phyloP scores from a whole-genome alignment of 1,284 basidiomycete genomes.

The Boletus albobrunnescens region DNA sequence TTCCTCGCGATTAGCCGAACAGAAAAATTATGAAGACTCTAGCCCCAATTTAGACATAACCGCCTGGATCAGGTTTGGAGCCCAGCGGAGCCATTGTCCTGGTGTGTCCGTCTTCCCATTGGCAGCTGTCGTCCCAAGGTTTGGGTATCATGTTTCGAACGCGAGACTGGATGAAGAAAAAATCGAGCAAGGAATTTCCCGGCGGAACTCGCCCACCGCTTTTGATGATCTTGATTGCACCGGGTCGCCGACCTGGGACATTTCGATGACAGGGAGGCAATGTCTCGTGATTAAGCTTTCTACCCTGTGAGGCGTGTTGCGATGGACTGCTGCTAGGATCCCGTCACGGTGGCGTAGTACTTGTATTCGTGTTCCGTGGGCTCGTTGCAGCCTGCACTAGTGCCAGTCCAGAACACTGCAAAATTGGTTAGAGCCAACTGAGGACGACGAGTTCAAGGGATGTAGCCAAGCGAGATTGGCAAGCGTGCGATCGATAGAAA shows the following conservation, averaged over 20 bases:
- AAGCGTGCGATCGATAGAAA: slow-evolving; percentile 3
- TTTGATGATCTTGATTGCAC: not conserved
- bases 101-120: not conserved
- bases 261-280: too few species aligned
- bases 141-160: not conserved
- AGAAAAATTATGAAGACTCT: too few species aligned
- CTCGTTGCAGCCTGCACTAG: too few species aligned
- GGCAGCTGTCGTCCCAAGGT: not conserved
- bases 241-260: not conserved
- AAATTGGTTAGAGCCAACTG: too few species aligned
- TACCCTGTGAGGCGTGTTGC: slow-evolving; percentile 1
- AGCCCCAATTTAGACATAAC: too few species aligned
- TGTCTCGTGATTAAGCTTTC: not conserved
- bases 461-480: too few species aligned
- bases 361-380: too few species aligned
- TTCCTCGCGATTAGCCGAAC: too few species aligned
- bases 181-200: not conserved
- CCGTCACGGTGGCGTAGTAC: too few species aligned
- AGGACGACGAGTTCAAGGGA: too few species aligned
- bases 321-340: not conserved
- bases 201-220: not conserved
- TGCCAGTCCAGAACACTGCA: too few species aligned
- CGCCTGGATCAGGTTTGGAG: too few species aligned
- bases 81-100: not conserved
- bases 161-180: slow-evolving; percentile 8